Conservation (phyloP, 352 stramenopile species). For the Pythium scleroteichum region DNA sequence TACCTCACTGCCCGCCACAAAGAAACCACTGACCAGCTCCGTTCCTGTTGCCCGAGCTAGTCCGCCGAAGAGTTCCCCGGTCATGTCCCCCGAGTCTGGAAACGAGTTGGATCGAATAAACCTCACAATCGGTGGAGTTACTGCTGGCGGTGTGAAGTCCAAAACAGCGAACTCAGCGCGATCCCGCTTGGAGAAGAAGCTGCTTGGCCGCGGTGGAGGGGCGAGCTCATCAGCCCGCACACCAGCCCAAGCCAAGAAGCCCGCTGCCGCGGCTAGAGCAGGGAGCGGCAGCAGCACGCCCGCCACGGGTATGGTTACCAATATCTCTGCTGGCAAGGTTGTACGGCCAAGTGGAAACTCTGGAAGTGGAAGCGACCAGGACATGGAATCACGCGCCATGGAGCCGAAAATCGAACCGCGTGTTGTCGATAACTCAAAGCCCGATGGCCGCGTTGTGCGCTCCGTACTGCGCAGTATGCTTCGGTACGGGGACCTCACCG, state of each 20-base stretch:
- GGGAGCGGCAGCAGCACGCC: background rate
- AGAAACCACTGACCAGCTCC: slow-evolving; percentile 31
- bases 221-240: slow-evolving; percentile 29
- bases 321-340: slow-evolving; percentile 56
- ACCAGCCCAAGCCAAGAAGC: slow-evolving; percentile 51
- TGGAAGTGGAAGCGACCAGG: slow-evolving; percentile 30
- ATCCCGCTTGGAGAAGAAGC: slow-evolving; percentile 72
- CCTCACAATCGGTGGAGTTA: slow-evolving; percentile 19
- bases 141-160: slow-evolving; percentile 36
- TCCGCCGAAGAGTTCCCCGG: slow-evolving; percentile 61
- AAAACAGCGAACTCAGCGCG: slow-evolving; percentile 63
- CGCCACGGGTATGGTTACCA: slow-evolving; percentile 40
- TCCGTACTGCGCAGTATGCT: slow-evolving; percentile 68
- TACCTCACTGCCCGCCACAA: slow-evolving; percentile 12
- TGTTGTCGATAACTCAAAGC: slow-evolving; percentile 37
- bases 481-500: slow-evolving; percentile 78
- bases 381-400: slow-evolving; percentile 27
- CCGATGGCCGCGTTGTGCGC: slow-evolving; percentile 70
- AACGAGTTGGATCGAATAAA: slow-evolving; percentile 32
- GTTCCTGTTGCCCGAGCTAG: slow-evolving; percentile 39
- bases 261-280: slow-evolving; percentile 13
- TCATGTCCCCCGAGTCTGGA: slow-evolving; percentile 63
- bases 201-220: slow-evolving; percentile 67
- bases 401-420: slow-evolving; percentile 47
- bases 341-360: slow-evolving; percentile 26